Evolutionary conservation across 305 asterid species (phyloP).

Genomic region (Fraxinus latifolia): DNA sequence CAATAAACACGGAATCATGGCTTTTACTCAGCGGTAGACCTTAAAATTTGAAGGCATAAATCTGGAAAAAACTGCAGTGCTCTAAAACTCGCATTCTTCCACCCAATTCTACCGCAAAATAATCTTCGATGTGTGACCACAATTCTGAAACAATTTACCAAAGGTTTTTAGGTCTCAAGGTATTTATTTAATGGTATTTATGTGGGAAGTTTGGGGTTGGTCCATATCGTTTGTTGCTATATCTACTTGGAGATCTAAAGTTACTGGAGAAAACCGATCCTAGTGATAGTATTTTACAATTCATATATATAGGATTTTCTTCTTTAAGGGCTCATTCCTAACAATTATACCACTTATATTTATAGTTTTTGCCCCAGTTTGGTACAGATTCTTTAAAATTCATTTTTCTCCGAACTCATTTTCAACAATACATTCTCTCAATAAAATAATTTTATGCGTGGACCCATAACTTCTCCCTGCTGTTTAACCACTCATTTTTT

Average conservation of each 20-base stretch:
- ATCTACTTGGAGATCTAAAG: neutral
- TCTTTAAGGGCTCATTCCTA: neutral
- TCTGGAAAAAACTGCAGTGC: neutral
- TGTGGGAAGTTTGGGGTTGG: neutral
- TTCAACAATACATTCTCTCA: neutral
- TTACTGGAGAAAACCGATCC: neutral
- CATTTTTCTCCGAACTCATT: neutral
- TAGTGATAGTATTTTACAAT: neutral
- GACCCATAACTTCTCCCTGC: neutral
- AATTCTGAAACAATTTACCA: neutral
- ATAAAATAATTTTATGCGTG: neutral
- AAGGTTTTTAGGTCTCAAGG: neutral
- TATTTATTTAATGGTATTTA: neutral
- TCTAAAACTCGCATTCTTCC: neutral
- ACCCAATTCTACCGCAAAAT: neutral
- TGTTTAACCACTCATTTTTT: neutral
- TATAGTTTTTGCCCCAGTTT: neutral
- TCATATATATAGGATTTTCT: neutral
- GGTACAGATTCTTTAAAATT: neutral
- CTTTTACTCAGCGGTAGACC: neutral
- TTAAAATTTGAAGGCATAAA: neutral
- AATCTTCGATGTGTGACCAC: neutral
- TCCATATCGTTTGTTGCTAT: neutral
- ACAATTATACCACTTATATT: neutral
- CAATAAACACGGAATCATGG: neutral